Evolutionary conservation across 2,329 filamentous ascomycete genomes (phyloP).

Genomic region (Pseudogymnoascus sp.): DNA sequence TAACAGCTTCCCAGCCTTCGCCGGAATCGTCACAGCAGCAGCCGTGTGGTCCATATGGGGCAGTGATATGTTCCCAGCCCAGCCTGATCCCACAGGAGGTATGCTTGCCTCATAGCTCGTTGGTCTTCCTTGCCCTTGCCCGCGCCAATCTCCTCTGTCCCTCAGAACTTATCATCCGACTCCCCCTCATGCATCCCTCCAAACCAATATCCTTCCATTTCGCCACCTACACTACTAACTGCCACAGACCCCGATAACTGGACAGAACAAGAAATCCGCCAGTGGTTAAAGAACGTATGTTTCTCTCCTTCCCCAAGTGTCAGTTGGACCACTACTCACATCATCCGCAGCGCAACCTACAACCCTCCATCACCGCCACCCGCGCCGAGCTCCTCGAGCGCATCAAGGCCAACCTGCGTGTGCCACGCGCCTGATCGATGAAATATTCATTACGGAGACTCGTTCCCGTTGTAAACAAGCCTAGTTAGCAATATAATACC

Average conservation of each 20-base stretch:
- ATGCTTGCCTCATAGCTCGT: constrained; percentile 32
- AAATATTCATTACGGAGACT: neutral
- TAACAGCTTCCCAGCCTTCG: constrained; percentile 53
- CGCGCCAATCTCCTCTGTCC: neutral
- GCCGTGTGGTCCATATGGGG: constrained; percentile 83
- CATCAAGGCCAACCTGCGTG: constrained; percentile 60
- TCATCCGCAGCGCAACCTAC: constrained; percentile 50
- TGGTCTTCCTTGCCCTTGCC: neutral
- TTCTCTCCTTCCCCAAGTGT: neutral
- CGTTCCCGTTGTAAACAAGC: neutral
- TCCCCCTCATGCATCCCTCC: neutral
- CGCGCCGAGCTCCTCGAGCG: constrained; percentile 60
- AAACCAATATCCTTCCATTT: neutral
- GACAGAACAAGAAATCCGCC: constrained; percentile 70
- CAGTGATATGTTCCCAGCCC: constrained; percentile 70
- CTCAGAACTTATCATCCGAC: neutral
- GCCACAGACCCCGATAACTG: constrained; percentile 57
- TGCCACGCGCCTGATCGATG: constrained; percentile 24
- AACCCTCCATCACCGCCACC: constrained; percentile 51
- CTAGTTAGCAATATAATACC: constrained; percentile 3
- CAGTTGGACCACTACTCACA: neutral
- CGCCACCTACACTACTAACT: neutral
- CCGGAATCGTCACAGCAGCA: constrained; percentile 72
- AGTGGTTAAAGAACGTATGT: constrained; percentile 74
- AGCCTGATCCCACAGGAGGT: constrained; percentile 70